Evolutionary conservation across 2,329 filamentous ascomycete genomes (phyloP), one percentile per base, ranked within the genome.

Genomic region (Pseudocercospora ulei): DNA sequence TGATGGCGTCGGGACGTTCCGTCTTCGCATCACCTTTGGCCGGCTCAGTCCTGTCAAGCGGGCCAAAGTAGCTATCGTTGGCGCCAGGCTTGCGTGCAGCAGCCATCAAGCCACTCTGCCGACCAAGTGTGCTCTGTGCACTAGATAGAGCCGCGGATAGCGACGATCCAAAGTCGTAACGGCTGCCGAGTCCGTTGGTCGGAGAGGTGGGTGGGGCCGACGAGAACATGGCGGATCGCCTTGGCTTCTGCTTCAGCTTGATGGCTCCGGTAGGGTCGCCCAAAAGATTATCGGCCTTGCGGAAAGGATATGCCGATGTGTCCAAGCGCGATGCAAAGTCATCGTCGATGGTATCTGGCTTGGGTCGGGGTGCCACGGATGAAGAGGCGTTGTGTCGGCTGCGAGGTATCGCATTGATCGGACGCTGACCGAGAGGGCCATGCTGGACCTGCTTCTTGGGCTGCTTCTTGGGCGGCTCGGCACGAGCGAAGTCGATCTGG

Each of bases 161-260:
- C 0, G 90, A 96, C n/a, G 84, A 84, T 45, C 82, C 80, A 61
- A 98, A 96, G 65, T 96, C 88, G 60, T 98, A 98, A 38, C 90
- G 81, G 62, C 87, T 87, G 30, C 85, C 82, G 24, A 62, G 53
- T n/a, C 56, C 57, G 60, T 96, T 95, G 11, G 80, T 82, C 5
- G 55, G 41, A 11, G 49, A 46, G 53, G 55, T 68, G 62, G 52
- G 72, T 60, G 65, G 26, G 63, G 75, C 37, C 11, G 30, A 9
- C 18, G 18, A 33, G 14, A 80, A 72, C 38, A 82, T 61, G 50
- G 73, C 78, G 29, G 55, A 56, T 18, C 64, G 59, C 18, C 83
- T 81, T 57, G 76, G 75, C 42, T 75, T 72, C 24, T 70, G 71
- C 68, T 85, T 86, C 41, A 90, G 70, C 48, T 80, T 77, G 43